A percentile compares a stretch with the other conserved stretches of the same genome.
Conservation (phyloP, 2,329 filamentous ascomycete species). For the Xylariales sp. region DNA sequence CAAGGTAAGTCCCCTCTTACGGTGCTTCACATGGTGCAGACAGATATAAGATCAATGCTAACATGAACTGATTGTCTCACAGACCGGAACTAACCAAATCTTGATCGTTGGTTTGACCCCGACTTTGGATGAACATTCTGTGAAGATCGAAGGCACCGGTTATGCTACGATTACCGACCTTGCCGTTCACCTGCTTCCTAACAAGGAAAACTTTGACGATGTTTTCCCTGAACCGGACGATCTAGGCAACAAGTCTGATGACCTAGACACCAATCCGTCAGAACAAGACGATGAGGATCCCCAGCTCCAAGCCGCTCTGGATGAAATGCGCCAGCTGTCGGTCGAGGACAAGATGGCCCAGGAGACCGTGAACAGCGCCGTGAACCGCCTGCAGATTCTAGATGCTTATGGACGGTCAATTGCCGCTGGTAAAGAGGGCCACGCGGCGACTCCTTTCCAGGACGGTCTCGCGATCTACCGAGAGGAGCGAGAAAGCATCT, state of each 20-base stretch:
- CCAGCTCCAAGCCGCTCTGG: constrained; percentile 49
- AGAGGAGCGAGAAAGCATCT: constrained; percentile 56
- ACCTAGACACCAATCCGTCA: constrained; percentile 37
- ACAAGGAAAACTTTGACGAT: constrained; percentile 65
- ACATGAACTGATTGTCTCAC: neutral
- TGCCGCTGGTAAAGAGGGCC: constrained; percentile 37
- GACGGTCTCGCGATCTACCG: constrained; percentile 56
- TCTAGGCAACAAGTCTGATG: constrained; percentile 43
- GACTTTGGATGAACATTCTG: constrained; percentile 64
- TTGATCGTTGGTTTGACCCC: constrained; percentile 66
- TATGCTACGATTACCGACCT: constrained; percentile 71
- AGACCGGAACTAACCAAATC: constrained; percentile 68
- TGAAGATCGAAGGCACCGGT: constrained; percentile 71
- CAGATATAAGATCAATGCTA: neutral
- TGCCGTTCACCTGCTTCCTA: constrained; percentile 67
- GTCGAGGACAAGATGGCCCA: constrained; percentile 48
- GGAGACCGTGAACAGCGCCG: constrained; percentile 51
- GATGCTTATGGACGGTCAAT: constrained; percentile 55
- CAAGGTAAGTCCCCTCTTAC: constrained; percentile 50
- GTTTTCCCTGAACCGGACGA: constrained; percentile 62
- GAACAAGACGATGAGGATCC: constrained; percentile 38
- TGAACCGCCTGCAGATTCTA: constrained; percentile 56
- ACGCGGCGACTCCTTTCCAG: constrained; percentile 50
- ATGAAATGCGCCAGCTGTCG: constrained; percentile 48
- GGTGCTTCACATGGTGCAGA: neutral